phyloP scores from a whole-genome alignment of 106 monocot species.

The Dioscorea dumetorum region DNA sequence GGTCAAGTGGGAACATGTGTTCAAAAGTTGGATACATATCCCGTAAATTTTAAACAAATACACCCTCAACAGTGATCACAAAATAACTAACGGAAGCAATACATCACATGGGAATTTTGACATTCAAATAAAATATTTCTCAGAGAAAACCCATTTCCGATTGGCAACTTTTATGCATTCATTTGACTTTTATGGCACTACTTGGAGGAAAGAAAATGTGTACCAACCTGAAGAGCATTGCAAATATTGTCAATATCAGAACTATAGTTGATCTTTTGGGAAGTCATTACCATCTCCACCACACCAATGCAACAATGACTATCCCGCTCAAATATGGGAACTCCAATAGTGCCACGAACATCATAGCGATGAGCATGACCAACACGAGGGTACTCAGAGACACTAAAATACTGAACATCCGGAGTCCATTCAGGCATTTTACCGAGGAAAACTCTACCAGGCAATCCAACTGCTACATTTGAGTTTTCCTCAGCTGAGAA shows the following conservation, averaged over 20 bases:
- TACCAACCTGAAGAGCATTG: constrained; percentile 72
- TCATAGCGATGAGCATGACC: constrained; percentile 41
- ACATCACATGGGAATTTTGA: neutral
- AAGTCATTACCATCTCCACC: constrained; percentile 66
- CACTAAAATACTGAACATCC: constrained; percentile 73
- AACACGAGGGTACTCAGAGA: constrained; percentile 56
- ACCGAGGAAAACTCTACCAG: constrained; percentile 76
- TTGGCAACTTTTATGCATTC: neutral
- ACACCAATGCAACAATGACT: constrained; percentile 68
- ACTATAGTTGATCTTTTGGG: constrained; percentile 62
- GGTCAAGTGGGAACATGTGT: no score
- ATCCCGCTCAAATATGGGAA: constrained; percentile 61
- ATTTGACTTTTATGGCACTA: neutral
- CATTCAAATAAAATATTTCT: neutral
- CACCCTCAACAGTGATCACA: neutral
- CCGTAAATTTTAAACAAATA: neutral
- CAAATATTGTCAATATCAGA: constrained; percentile 70
- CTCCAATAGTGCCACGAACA: constrained; percentile 55
- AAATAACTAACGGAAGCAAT: neutral
- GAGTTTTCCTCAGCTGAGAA: constrained; percentile 63
- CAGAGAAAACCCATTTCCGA: neutral
- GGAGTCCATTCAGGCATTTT: constrained; percentile 92
- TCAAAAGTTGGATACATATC: no score
- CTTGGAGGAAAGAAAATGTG: neutral
- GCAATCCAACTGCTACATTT: constrained; percentile 44